Conservation (phyloP, 768 basidiomycete species). For the Termitomyces sp. region DNA sequence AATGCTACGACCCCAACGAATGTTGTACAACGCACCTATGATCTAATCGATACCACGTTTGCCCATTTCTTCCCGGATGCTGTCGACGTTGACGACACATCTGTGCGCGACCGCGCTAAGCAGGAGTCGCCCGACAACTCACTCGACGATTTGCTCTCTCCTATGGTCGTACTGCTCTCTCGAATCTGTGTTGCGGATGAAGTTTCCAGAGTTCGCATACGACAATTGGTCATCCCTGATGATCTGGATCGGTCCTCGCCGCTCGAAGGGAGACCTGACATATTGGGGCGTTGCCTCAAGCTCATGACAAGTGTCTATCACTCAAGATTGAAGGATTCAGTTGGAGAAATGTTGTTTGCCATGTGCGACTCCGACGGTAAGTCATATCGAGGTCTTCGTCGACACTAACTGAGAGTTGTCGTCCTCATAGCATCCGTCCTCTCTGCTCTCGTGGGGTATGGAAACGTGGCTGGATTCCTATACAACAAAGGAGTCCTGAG, state of each 20-base stretch:
- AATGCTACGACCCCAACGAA: slow-evolving; percentile 34
- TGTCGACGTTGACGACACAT: slow-evolving; percentile 59
- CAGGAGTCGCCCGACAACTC: slow-evolving; percentile 47
- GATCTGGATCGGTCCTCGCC: slow-evolving; percentile 77
- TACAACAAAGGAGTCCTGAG: slow-evolving; percentile 85
- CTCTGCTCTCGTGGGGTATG: slow-evolving; percentile 85
- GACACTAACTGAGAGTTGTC: neutral
- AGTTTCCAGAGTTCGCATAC: slow-evolving; percentile 48
- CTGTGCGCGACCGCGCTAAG: slow-evolving; percentile 50
- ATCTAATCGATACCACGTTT: slow-evolving; percentile 60
- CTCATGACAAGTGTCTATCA: slow-evolving; percentile 76
- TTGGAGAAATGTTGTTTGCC: slow-evolving; percentile 86
- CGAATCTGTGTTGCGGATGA: slow-evolving; percentile 68
- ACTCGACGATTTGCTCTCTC: slow-evolving; percentile 76
- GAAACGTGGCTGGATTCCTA: slow-evolving; percentile 92
- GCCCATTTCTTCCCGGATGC: slow-evolving; percentile 64
- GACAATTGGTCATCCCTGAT: slow-evolving; percentile 69
- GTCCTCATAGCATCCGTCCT: slow-evolving; percentile 53
- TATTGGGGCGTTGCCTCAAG: slow-evolving; percentile 78
- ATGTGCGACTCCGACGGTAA: slow-evolving; percentile 73
- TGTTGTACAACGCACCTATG: slow-evolving; percentile 60
- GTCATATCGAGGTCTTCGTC: slow-evolving; percentile 7
- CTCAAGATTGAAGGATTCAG: slow-evolving; percentile 63
- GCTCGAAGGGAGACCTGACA: slow-evolving; percentile 68
- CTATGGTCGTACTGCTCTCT: slow-evolving; percentile 72